Conservation (phyloP, 306 rosid species). For the Sophora flavescens region DNA sequence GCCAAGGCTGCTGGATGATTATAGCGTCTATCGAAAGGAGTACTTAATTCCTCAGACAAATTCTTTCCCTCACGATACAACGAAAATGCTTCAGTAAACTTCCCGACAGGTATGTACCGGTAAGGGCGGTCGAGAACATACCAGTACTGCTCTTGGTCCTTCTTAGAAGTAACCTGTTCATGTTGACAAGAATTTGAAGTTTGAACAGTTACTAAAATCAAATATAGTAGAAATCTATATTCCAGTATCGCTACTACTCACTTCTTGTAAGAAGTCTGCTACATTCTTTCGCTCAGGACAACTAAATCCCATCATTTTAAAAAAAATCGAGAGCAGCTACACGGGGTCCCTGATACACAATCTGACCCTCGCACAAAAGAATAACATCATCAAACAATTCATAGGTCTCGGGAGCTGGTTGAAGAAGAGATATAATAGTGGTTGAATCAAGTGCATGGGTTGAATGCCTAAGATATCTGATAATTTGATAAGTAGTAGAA, state of each 20-base stretch:
- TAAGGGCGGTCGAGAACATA: constrained; percentile 75
- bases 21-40: constrained; percentile 82
- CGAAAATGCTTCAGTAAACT: constrained; percentile 83
- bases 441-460: constrained; percentile 87
- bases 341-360: constrained; percentile 91
- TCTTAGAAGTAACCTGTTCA: constrained; percentile 95
- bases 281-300: constrained; percentile 95
- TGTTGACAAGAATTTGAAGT: constrained; percentile 48
- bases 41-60: constrained; percentile 70
- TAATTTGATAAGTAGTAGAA: constrained; percentile 90
- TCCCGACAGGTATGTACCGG: constrained; percentile 78
- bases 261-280: constrained; percentile 98
- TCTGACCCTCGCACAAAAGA: constrained; percentile 95
- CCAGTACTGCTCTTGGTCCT: constrained; percentile 99
- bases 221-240: constrained; percentile 34
- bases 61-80: constrained; percentile 71
- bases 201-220: constrained; percentile 42
- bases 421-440: constrained; percentile 93
- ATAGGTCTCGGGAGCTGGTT: constrained; percentile 98
- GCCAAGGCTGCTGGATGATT: constrained; percentile 98
- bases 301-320: constrained; percentile 82
- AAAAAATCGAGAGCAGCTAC: constrained; percentile 81
- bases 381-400: constrained; percentile 95
- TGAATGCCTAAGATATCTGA: constrained; percentile 90
- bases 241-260: constrained; percentile 54